A percentile compares a stretch with the other conserved stretches of the same genome.
These are phyloP conservation scores for Pseudevernia furfuracea DNA, from an alignment of 495 filamentous ascomycete species.

Conservation along the genomic window DNA sequence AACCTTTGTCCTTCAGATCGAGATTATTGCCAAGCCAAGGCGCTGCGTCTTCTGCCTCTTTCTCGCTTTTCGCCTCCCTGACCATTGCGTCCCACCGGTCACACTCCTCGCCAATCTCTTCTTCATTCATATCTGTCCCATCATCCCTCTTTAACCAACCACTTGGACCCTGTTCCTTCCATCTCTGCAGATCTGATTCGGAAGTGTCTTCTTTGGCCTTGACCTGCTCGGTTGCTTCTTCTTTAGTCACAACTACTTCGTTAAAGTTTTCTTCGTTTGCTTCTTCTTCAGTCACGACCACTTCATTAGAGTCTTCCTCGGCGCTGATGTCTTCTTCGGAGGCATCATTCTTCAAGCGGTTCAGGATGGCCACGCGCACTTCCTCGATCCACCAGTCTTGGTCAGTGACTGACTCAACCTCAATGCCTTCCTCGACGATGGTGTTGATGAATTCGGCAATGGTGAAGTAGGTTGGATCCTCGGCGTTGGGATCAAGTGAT, in stretches of 20 bases:
- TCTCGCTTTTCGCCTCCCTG: neutral
- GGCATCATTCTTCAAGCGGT: neutral
- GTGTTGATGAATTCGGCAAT: slow-evolving; percentile 14
- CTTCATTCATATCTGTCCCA: slow-evolving; percentile 8
- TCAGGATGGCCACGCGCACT: neutral
- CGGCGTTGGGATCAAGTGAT: slow-evolving; percentile 5
- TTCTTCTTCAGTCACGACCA: neutral
- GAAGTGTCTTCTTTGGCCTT: neutral
- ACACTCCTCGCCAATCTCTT: slow-evolving; percentile 14
- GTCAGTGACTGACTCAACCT: slow-evolving; percentile 2
- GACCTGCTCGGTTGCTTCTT: neutral
- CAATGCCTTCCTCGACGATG: slow-evolving; percentile 15
- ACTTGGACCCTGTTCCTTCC: neutral
- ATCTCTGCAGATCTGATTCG: slow-evolving; percentile 1
- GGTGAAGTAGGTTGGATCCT: slow-evolving; percentile 6
- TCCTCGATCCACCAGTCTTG: slow-evolving; percentile 6
- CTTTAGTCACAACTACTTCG: neutral
- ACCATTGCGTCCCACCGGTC: neutral
- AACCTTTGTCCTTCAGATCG: neutral
- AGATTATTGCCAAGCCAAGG: neutral
- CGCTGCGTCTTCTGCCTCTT: neutral
- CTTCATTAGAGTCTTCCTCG: neutral
- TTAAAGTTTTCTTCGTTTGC: neutral
- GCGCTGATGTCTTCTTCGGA: neutral
- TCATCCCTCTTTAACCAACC: neutral